phyloP scores from a whole-genome alignment of 768 basidiomycete genomes.

The Leccinum broughii region DNA sequence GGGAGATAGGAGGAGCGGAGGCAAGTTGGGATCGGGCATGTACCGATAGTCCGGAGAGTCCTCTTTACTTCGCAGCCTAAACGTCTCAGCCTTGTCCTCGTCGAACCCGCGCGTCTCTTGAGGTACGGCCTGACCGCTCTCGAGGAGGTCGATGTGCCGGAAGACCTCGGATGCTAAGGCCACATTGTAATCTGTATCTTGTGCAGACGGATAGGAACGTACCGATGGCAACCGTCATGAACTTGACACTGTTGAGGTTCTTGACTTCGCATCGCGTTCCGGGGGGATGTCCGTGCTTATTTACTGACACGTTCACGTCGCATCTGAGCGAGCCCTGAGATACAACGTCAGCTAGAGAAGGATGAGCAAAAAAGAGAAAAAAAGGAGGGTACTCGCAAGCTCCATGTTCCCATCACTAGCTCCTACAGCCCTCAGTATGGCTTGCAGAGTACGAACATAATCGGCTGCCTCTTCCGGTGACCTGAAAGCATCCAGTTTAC shows the following conservation, averaged over 20 bases:
- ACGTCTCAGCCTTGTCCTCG: constrained; percentile 79
- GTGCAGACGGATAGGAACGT: constrained; percentile 22
- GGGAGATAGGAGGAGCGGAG: constrained; percentile 60
- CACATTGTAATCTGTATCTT: neutral
- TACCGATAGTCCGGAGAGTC: constrained; percentile 95
- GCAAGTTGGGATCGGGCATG: constrained; percentile 96
- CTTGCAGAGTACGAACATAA: constrained; percentile 83
- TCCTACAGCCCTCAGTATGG: constrained; percentile 76
- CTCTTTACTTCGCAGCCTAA: constrained; percentile 83
- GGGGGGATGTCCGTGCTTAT: constrained; percentile 56
- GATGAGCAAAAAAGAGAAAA: neutral
- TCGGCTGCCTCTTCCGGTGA: constrained; percentile 89
- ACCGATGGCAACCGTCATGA: constrained; percentile 87
- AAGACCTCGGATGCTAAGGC: constrained; percentile 76
- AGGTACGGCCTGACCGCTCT: constrained; percentile 42
- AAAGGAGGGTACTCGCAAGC: constrained; percentile 51
- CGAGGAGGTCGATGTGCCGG: constrained; percentile 69
- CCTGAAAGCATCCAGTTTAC: constrained; percentile 25
- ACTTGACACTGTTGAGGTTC: constrained; percentile 90
- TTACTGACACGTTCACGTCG: constrained; percentile 94
- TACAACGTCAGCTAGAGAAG: constrained; percentile 2
- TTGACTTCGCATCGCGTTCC: constrained; percentile 96
- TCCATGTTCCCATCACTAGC: constrained; percentile 98
- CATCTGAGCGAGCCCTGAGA: constrained; percentile 87
- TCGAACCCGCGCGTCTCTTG: constrained; percentile 95